Evolutionary conservation across 2,329 filamentous ascomycete genomes (phyloP).

Genomic region (Ophiostoma australiae): DNA sequence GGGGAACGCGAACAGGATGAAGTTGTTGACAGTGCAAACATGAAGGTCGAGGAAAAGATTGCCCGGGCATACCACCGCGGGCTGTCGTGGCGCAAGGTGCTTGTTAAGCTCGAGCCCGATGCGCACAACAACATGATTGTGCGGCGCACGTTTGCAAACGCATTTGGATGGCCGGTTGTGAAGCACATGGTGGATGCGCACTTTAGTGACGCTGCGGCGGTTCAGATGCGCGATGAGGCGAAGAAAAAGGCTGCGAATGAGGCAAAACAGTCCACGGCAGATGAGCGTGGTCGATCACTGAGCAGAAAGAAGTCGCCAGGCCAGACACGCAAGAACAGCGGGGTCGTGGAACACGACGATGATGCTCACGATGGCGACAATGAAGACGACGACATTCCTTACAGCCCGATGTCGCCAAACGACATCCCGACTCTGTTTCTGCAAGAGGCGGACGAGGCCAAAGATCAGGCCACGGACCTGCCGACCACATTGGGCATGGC

Average conservation of each 20-base stretch:
- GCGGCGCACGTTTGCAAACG: constrained; percentile 92
- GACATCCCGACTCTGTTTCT: not conserved
- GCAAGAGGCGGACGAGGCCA: not conserved
- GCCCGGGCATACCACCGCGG: constrained; percentile 90
- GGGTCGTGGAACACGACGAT: not conserved
- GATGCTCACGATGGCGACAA: constrained; percentile 5
- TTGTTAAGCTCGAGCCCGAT: constrained; percentile 91
- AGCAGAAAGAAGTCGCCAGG: not conserved
- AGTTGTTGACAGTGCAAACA: constrained; percentile 56
- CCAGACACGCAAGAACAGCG: not conserved
- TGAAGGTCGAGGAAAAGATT: constrained; percentile 97
- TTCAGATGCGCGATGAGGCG: constrained; percentile 58
- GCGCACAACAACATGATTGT: constrained; percentile 99
- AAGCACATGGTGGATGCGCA: constrained; percentile 94
- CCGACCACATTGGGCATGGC: constrained; percentile 1
- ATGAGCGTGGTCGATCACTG: not conserved
- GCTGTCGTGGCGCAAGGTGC: constrained; percentile 91
- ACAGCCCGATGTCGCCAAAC: not conserved
- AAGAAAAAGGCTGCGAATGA: not conserved
- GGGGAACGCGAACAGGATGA: constrained; percentile 44
- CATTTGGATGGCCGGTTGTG: constrained; percentile 94
- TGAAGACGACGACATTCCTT: not conserved
- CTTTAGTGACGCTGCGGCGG: constrained; percentile 70
- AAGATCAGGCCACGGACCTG: constrained; percentile 19
- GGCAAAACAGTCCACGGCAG: not conserved